Evolutionary conservation across 2,329 filamentous ascomycete genomes (phyloP), one percentile per base, ranked within the genome.

Genomic region (Blastomyces gilchristii): DNA sequence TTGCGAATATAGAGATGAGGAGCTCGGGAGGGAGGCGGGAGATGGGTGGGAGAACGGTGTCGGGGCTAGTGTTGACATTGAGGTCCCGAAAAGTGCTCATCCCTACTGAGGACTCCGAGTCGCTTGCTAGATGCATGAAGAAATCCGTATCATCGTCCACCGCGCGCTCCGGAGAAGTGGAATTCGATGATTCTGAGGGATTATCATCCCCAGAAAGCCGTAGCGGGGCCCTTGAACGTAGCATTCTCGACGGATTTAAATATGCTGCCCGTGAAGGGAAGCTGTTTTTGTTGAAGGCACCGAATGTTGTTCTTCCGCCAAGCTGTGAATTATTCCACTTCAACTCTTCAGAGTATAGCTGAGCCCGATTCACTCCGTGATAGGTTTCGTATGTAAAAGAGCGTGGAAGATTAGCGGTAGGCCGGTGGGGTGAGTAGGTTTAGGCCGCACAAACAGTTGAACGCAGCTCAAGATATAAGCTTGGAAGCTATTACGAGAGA

Each of bases 141-240:
- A 94, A 96, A 77, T 97, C 93, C 69, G 91, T 96, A 77, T 97
- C 93, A 76, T 95, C 91, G 72, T 91, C 88, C 73, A 85, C 85
- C 61, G 88, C 85, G 62, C 66, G 62, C 52, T 67, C 66, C 4
- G 66, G 66, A 14, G 66, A 67, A 22, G 62, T 65, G 7, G 66
- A 67, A 16, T 65, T 65, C 28, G 78, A 79, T 34, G 77, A 77
- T 66, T 77, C 76, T 57, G 77, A 77, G 63, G 72, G 74, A 50
- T 69, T 70, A 67, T 77, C 75, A 67, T 76, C 76, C 67, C 73
- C 75, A 69, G 76, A 71, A 56, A 72, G 69, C 52, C 76, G 75
- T 70, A 71, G 68, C 43, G 69, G 64, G 63, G 72, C 70, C 60
- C 74, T 71, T 66, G 71, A 72, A 65, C 76, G 75, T 68, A 72